Conservation (phyloP, 768 basidiomycete species). For the Trametes punicea region DNA sequence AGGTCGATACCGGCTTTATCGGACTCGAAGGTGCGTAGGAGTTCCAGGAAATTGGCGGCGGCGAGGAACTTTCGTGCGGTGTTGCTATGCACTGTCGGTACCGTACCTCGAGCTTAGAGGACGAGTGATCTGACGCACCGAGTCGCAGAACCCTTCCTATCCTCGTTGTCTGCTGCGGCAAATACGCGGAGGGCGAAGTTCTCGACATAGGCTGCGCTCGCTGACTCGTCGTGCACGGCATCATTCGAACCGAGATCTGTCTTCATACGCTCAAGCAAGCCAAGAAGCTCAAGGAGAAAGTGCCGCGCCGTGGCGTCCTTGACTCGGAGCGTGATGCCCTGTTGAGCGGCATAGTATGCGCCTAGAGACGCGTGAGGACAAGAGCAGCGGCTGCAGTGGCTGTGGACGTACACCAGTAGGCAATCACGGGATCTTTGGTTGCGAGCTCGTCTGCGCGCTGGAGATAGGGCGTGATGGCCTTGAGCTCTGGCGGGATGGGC, state of each 20-base stretch:
- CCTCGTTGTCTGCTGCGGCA: constrained; percentile 84
- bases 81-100: constrained; percentile 42
- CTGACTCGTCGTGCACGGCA: constrained; percentile 77
- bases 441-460: constrained; percentile 89
- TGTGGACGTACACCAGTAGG: constrained; percentile 86
- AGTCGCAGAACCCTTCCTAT: constrained; percentile 71
- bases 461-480: constrained; percentile 71
- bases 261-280: constrained; percentile 79
- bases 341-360: constrained; percentile 88
- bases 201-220: constrained; percentile 86
- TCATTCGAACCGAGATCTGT: constrained; percentile 68
- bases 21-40: constrained; percentile 67
- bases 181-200: constrained; percentile 95
- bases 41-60: constrained; percentile 91
- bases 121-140: constrained; percentile 47
- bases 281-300: constrained; percentile 72
- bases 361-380: constrained; percentile 41
- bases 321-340: constrained; percentile 73
- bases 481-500: constrained; percentile 58
- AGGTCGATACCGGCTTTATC: constrained; percentile 38
- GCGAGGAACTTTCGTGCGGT: constrained; percentile 96
- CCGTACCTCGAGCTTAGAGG: background rate
- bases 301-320: constrained; percentile 61
- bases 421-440: constrained; percentile 77
- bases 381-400: background rate